Conservation (phyloP, 208 protist genomes). For the Crithidia fasciculata region DNA sequence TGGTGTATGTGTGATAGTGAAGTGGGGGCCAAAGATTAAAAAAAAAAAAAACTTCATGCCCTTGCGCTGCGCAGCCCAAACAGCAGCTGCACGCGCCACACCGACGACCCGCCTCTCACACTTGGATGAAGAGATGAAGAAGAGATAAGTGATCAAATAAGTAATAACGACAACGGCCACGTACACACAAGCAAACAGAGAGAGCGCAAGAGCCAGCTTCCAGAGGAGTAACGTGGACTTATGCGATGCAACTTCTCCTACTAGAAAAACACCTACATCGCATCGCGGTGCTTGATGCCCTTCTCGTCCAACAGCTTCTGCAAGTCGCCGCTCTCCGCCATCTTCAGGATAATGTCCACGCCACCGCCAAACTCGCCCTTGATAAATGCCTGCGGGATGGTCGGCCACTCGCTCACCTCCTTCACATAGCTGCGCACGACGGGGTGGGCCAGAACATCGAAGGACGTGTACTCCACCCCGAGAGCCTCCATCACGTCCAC, state of each 20-base stretch:
- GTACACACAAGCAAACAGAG: too few species aligned
- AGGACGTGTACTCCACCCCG: conserved; percentile 91
- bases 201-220: too few species aligned
- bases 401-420: conserved; percentile 96
- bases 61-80: background rate
- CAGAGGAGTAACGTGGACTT: too few species aligned
- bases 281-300: conserved; percentile 74
- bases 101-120: too few species aligned
- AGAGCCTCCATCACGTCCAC: conserved; percentile 93
- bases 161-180: too few species aligned
- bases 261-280: background rate
- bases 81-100: too few species aligned
- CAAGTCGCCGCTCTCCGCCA: conserved; percentile 88
- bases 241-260: conserved; percentile 14
- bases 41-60: background rate
- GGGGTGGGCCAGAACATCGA: conserved; percentile 94
- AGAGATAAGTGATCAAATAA: too few species aligned
- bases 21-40: background rate
- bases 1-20: too few species aligned
- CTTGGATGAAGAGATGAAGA: too few species aligned
- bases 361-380: conserved; percentile 96
- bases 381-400: conserved; percentile 96
- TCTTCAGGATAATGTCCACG: conserved; percentile 93
- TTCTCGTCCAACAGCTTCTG: conserved; percentile 86
- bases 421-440: conserved; percentile 94